Evolutionary conservation across 2,329 filamentous ascomycete genomes (phyloP), one percentile per base, ranked within the genome.

Genomic region (Exophiala viscosa): DNA sequence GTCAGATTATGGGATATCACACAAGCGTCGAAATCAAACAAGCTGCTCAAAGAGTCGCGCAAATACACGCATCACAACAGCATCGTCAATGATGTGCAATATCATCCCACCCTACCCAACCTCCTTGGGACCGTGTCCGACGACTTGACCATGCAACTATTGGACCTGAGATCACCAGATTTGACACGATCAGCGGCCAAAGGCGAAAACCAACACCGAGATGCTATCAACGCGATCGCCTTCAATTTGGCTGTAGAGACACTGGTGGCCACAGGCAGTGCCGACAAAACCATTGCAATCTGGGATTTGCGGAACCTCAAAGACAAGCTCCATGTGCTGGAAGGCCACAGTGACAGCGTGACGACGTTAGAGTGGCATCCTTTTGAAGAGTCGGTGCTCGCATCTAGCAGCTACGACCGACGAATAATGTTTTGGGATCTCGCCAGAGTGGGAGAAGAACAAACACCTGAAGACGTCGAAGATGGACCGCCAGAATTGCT

Each of bases 371-470:
- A 90, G 33, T 99, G 93, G 93, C 91, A 99, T 72, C 95, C 95
- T 0, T 86, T 86, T 39, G 91, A 99, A 68, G 83, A 88, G 53
- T 84, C 88, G 32, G 88, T 99, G 55, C 77, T 99, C 20, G 93
- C 90, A 50, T 96, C 90, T 65, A 89, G 87, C 45, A 91, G 90
- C 68, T 95, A 96, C 67, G 93, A 99, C 68, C 83, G 93, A 42
- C 84, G 95, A 62, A 87, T 99, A 59, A 87, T 95, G 68, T 93
- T 97, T 75, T 99, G 93, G 93, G 93, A 99, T 68, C 78, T 97
- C 40, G 91, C 89, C 64, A 84, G 87, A 50, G 87, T 95, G 40
- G 93, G 95, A 43, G 90, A 95, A 66, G 93, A 99, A 73, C 93
- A 97, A 71, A 86, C 88, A 9, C 90, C 90, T 2, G 95, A 99